Evolutionary conservation across 1,284 basidiomycete genomes (phyloP).

Genomic region (Ceratobasidium sp.): DNA sequence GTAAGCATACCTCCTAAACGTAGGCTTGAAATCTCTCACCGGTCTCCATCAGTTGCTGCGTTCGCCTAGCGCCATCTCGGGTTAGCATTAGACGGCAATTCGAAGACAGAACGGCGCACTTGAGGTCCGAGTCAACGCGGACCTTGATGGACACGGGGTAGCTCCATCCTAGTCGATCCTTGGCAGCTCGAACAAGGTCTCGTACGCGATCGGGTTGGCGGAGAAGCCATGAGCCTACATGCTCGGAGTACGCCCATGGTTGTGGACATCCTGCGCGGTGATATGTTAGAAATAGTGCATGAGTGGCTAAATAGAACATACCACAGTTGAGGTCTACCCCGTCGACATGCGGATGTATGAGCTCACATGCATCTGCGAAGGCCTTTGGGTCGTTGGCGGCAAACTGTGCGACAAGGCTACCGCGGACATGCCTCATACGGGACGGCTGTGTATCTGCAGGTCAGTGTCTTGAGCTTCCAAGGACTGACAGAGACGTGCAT

Average conservation of each 20-base stretch:
- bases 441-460: constrained; percentile 1
- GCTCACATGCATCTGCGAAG: constrained; percentile 62
- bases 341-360: constrained; percentile 58
- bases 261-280: constrained; percentile 54
- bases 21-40: constrained; percentile 40
- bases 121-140: constrained; percentile 58
- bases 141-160: constrained; percentile 67
- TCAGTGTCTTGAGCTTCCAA: constrained; percentile 31
- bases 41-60: constrained; percentile 57
- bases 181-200: constrained; percentile 60
- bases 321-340: constrained; percentile 65
- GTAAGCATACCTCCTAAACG: not conserved
- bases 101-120: constrained; percentile 45
- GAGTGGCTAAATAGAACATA: constrained; percentile 23
- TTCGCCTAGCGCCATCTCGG: constrained; percentile 49
- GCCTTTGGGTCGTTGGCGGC: constrained; percentile 57
- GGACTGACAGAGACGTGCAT: not conserved
- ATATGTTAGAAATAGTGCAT: not conserved
- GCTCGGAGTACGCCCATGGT: constrained; percentile 60
- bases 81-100: not conserved
- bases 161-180: constrained; percentile 57
- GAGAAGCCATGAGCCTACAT: constrained; percentile 62
- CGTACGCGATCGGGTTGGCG: constrained; percentile 57
- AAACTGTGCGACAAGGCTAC: constrained; percentile 61
- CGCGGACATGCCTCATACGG: constrained; percentile 51